phyloP scores from a whole-genome alignment of 2,329 filamentous ascomycete genomes.

The Aureobasidium sp. region DNA sequence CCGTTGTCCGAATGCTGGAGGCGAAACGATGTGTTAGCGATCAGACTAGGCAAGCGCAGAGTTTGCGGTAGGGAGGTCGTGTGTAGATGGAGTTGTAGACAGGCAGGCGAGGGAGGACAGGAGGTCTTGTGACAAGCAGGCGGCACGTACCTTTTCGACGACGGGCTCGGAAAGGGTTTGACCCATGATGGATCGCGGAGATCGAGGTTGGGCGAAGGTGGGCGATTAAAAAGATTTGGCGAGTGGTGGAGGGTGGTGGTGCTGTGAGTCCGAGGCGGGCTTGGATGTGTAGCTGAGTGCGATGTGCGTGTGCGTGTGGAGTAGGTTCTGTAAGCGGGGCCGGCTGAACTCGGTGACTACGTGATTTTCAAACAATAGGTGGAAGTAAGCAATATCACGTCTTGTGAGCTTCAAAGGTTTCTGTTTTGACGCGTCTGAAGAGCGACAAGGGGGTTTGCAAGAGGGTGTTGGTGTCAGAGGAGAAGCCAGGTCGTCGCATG shows the following conservation, averaged over 20 bases:
- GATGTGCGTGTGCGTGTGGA: neutral
- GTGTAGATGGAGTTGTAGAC: neutral
- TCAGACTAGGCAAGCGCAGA: neutral
- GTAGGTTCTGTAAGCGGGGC: slow-evolving; percentile 6
- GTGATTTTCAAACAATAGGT: neutral
- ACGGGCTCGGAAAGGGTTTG: slow-evolving; percentile 99
- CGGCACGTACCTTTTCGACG: slow-evolving; percentile 81
- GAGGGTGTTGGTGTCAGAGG: neutral
- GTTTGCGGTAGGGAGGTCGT: neutral
- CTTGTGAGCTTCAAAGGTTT: neutral
- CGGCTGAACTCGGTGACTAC: neutral
- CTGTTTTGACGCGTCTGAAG: neutral
- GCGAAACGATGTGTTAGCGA: slow-evolving; percentile 7
- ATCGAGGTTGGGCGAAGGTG: neutral
- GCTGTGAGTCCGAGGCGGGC: neutral
- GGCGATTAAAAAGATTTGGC: neutral
- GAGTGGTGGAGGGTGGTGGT: neutral
- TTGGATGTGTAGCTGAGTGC: neutral
- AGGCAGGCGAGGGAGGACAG: neutral
- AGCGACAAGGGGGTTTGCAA: neutral
- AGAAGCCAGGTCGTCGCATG: neutral
- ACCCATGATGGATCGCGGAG: slow-evolving; percentile 60
- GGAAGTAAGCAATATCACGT: neutral
- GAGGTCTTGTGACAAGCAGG: slow-evolving; percentile 7
- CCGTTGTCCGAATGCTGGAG: slow-evolving; percentile 74